Evolutionary conservation across 2,329 filamentous ascomycete species (phyloP).

Genomic region (Clonostachys rosea): DNA sequence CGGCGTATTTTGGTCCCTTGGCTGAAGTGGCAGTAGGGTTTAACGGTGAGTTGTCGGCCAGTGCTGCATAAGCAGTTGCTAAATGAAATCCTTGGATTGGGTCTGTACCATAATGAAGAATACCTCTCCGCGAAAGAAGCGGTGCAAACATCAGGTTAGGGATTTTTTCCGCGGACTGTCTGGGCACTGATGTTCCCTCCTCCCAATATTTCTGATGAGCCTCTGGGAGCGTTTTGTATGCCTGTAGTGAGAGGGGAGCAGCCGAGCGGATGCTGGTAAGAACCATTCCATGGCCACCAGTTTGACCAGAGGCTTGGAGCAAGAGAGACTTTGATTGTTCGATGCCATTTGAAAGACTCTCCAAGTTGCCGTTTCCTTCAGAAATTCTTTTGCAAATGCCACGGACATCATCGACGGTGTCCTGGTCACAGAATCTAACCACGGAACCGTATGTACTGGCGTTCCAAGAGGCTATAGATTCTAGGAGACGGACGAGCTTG

Average conservation of each 20-base stretch:
- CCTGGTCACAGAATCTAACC: slow-evolving; percentile 42
- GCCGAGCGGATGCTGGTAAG: slow-evolving; percentile 25
- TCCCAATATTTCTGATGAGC: slow-evolving; percentile 25
- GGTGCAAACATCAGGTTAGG: slow-evolving; percentile 41
- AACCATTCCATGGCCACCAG: slow-evolving; percentile 4
- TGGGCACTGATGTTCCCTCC: slow-evolving; percentile 19
- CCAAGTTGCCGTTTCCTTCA: slow-evolving; percentile 6
- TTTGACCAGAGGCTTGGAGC: slow-evolving; percentile 3
- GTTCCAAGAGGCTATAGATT: slow-evolving; percentile 37
- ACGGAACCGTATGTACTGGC: slow-evolving; percentile 31
- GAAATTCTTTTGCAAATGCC: slow-evolving; percentile 26
- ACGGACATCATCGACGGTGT: slow-evolving; percentile 34
- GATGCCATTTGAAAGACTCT: slow-evolving; percentile 9
- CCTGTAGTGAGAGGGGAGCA: slow-evolving; percentile 23
- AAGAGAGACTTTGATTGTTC: slow-evolving; percentile 8
- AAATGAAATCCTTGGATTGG: slow-evolving; percentile 54
- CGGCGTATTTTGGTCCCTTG: slow-evolving; percentile 13
- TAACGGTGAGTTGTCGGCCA: slow-evolving; percentile 32
- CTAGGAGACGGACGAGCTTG: slow-evolving; percentile 32
- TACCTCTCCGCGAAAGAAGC: slow-evolving; percentile 21
- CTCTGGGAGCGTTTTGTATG: slow-evolving; percentile 11
- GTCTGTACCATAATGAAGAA: slow-evolving; percentile 42
- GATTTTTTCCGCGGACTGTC: slow-evolving; percentile 4
- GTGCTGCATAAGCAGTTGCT: slow-evolving; percentile 35
- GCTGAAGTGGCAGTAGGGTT: slow-evolving; percentile 7